These are phyloP conservation scores for Verticillium longisporum DNA, from an alignment of 2,329 filamentous ascomycete genomes.

Conservation along the genomic window DNA sequence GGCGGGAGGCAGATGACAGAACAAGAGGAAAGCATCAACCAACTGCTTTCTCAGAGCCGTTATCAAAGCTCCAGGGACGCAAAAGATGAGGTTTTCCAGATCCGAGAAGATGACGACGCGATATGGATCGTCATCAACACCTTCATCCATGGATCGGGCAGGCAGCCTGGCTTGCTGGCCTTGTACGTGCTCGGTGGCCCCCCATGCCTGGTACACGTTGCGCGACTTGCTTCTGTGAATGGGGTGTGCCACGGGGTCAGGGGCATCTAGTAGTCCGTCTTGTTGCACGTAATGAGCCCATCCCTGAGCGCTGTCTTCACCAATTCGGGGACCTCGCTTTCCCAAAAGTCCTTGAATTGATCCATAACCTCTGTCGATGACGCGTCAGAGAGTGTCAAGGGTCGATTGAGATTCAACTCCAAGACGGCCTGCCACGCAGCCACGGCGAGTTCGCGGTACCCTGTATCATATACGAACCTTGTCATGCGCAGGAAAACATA, in stretches of 20 bases:
- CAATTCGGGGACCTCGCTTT: slow-evolving; percentile 72
- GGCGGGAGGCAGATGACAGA: slow-evolving; percentile 55
- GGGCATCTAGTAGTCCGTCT: slow-evolving; percentile 28
- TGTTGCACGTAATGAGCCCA: slow-evolving; percentile 53
- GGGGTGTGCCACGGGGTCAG: slow-evolving; percentile 26
- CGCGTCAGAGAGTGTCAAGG: slow-evolving; percentile 23
- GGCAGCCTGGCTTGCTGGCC: slow-evolving; percentile 49
- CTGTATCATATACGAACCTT: slow-evolving; percentile 65
- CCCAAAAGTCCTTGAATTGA: slow-evolving; percentile 73
- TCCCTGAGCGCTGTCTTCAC: slow-evolving; percentile 63
- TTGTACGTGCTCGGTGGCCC: slow-evolving; percentile 43
- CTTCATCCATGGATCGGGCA: slow-evolving; percentile 68
- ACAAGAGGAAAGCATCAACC: slow-evolving; percentile 64
- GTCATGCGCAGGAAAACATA: slow-evolving; percentile 74
- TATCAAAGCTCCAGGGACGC: slow-evolving; percentile 33
- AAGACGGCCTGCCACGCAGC: slow-evolving; percentile 79
- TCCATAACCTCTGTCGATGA: slow-evolving; percentile 16
- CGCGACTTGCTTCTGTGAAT: slow-evolving; percentile 18
- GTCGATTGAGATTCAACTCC: slow-evolving; percentile 62
- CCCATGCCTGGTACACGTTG: slow-evolving; percentile 46
- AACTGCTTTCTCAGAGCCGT: slow-evolving; percentile 36
- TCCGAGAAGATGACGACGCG: slow-evolving; percentile 77
- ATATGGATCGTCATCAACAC: slow-evolving; percentile 73
- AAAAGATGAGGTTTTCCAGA: slow-evolving; percentile 55
- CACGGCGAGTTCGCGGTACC: slow-evolving; percentile 69